phyloP scores from a whole-genome alignment of 495 filamentous ascomycete genomes.

The Aspergillus funiculosus region DNA sequence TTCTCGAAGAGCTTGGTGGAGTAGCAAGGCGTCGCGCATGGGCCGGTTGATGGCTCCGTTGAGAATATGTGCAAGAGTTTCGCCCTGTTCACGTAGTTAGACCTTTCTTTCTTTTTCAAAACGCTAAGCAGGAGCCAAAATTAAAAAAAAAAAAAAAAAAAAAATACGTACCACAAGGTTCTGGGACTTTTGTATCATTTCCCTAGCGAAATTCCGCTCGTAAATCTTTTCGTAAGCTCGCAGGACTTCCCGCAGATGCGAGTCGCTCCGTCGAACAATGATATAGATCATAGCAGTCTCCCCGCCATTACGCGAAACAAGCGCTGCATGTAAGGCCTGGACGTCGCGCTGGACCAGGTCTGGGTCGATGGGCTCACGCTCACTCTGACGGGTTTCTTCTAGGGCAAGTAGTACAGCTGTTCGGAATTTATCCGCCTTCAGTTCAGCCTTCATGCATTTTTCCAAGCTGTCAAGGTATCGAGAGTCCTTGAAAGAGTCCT shows the following conservation, averaged over 20 bases:
- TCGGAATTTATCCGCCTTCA: conserved; percentile 93
- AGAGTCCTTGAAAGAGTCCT: conserved; percentile 86
- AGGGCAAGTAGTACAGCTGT: conserved; percentile 79
- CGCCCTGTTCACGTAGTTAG: conserved; percentile 70
- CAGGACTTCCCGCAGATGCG: conserved; percentile 75
- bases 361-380: conserved; percentile 52
- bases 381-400: conserved; percentile 76
- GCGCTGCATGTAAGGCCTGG: conserved; percentile 59
- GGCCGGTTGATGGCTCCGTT: conserved; percentile 95
- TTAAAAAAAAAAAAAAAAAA: conserved; percentile 4
- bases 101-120: no score
- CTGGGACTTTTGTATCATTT: conserved; percentile 79
- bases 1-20: conserved; percentile 79
- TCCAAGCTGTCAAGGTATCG: conserved; percentile 80
- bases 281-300: conserved; percentile 89
- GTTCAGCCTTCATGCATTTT: conserved; percentile 82
- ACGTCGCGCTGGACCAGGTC: conserved; percentile 66
- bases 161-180: conserved; percentile 76
- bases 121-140: conserved; percentile 5
- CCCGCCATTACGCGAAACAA: conserved; percentile 71
- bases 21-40: conserved; percentile 87
- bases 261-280: conserved; percentile 70
- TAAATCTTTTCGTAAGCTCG: conserved; percentile 63
- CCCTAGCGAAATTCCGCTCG: conserved; percentile 73
- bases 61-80: conserved; percentile 90